These are phyloP conservation scores for Phytopythium aichiense DNA, from an alignment of 352 stramenopile species.

Conservation along the genomic window DNA sequence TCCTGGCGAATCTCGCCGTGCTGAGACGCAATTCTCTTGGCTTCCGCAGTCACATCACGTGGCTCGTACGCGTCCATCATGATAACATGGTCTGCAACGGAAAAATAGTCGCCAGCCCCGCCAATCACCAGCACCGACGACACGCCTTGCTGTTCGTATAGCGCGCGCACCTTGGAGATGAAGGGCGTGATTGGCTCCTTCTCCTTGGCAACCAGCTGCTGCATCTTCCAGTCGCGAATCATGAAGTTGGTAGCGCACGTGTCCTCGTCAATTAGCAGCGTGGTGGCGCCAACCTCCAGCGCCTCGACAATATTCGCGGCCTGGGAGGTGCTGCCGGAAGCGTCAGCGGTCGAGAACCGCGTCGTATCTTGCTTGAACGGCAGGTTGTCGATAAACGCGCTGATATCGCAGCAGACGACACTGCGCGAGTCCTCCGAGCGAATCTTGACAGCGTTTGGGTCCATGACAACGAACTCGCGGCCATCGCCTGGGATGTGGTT, in stretches of 20 bases:
- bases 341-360: constrained; percentile 91
- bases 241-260: constrained; percentile 98
- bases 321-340: constrained; percentile 96
- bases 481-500: constrained; percentile 95
- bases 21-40: constrained; percentile 88
- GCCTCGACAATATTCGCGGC: constrained; percentile 96
- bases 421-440: constrained; percentile 93
- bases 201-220: constrained; percentile 92
- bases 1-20: constrained; percentile 54
- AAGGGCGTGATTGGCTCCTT: constrained; percentile 99
- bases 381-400: constrained; percentile 96
- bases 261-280: constrained; percentile 96
- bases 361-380: constrained; percentile 93
- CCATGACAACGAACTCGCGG: constrained; percentile 92
- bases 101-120: constrained; percentile 96
- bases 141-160: constrained; percentile 87
- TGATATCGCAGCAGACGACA: constrained; percentile 91
- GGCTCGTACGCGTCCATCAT: constrained; percentile 96
- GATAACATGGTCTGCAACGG: constrained; percentile 94
- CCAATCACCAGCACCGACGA: constrained; percentile 96
- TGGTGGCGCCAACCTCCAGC: constrained; percentile 88
- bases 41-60: constrained; percentile 87
- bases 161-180: constrained; percentile 91
- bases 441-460: constrained; percentile 91
- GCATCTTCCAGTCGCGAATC: constrained; percentile 97